phyloP scores from a whole-genome alignment of 352 stramenopile species.

The Thalassiosira gravida region DNA sequence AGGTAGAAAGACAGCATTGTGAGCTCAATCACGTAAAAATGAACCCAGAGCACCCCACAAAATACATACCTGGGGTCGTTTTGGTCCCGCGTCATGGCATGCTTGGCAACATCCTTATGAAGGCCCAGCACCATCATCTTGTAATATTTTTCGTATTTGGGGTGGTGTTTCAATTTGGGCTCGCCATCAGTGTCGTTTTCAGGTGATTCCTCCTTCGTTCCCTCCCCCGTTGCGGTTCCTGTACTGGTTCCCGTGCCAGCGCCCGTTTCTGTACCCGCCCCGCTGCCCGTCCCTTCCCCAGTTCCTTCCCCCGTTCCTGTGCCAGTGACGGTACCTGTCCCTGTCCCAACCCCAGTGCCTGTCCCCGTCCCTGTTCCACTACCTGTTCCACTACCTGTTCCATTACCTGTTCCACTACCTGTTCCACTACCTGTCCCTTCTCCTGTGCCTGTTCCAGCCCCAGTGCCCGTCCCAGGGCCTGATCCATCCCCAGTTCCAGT shows the following conservation, averaged over 20 bases:
- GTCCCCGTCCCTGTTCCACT: no score
- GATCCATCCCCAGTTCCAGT: no score
- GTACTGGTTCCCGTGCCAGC: not conserved
- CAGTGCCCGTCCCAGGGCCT: no score
- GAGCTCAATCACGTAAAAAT: no score
- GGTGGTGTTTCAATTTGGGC: conserved; percentile 85
- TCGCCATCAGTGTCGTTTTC: not conserved
- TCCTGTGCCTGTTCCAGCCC: no score
- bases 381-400: no score
- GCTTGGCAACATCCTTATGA: conserved; percentile 89
- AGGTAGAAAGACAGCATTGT: no score
- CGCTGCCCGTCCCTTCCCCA: not conserved
- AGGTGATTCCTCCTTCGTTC: not conserved
- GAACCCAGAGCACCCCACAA: no score
- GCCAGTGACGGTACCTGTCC: not conserved
- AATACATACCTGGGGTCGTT: conserved; percentile 43
- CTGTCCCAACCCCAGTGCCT: not conserved
- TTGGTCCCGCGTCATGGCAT: conserved; percentile 89
- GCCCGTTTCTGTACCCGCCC: not conserved
- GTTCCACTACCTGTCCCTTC: no score
- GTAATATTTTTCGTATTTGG: conserved; percentile 46
- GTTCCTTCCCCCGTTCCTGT: not conserved
- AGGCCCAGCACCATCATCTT: conserved; percentile 47
- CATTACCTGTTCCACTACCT: no score
- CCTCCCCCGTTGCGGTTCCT: not conserved